Evolutionary conservation across 305 asterid genomes (phyloP), one percentile per base, ranked within the genome.

Genomic region (Solanum hybrid): DNA sequence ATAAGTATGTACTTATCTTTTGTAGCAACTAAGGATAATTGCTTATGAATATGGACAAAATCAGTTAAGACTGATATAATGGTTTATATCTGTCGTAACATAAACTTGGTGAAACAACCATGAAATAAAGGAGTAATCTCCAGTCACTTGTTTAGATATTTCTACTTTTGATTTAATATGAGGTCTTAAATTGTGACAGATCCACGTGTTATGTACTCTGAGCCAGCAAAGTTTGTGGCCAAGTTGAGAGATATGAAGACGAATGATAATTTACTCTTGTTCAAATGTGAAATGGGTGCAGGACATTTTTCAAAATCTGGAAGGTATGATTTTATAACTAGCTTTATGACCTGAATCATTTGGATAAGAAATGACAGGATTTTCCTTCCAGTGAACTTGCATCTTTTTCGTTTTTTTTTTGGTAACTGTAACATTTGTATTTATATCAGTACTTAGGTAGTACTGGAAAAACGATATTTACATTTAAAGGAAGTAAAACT

Each of bases 241-340:
- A 97, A 97, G 93, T 90, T 97, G 94, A 96, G 99, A 90, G 99
- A 97, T 72, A 89, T 89, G 92, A 97, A 97, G 92, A 95, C 96
- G 36, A 96, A 96, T 91, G 94, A 94, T 88, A 97, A 96, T 91
- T 37, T 91, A 88, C 94, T 96, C 90, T 91, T 97, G 90, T 95
- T 97, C 90, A 97, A 95, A 92, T 96, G 99, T 85, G 98, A 96
- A 90, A 96, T 96, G 89, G 98, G 99, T 79, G 99, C 99, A 0
- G 99, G 99, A 17, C 99, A 97, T 93, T 97, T 94, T 86, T 97
- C 99, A 12, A 97, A 97, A 93, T 97, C 99, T 0, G 99, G 99
- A 92, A 96, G 99, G 99, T 97, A 90, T 91, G 64, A 32, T 81
- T 87, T 71, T 85, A 40, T 77, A 81, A 31, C 88, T 81, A 89